Evolutionary conservation across 768 basidiomycete genomes (phyloP).

Genomic region (Tremella fuciformis): DNA sequence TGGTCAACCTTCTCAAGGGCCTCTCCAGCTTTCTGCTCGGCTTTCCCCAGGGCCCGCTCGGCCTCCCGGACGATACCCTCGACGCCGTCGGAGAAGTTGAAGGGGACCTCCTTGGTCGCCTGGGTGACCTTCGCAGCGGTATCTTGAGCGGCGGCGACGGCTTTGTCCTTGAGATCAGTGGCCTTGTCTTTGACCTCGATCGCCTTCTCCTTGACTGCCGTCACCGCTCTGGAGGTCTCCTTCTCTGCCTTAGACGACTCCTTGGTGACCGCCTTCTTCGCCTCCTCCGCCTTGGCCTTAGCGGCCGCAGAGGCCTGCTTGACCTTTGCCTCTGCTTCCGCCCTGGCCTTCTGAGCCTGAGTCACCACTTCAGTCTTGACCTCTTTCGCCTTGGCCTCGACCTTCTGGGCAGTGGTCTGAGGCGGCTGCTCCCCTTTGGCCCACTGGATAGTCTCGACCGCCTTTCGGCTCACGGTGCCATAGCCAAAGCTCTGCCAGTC

Average conservation of each 20-base stretch:
- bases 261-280: conserved; percentile 17
- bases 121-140: conserved; percentile 55
- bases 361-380: conserved; percentile 16
- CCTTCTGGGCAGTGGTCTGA: conserved; percentile 2
- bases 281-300: conserved; percentile 18
- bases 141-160: conserved; percentile 37
- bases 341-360: conserved; percentile 17
- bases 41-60: conserved; percentile 62
- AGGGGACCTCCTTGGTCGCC: conserved; percentile 27
- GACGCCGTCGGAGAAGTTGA: conserved; percentile 61
- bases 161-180: conserved; percentile 16
- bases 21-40: conserved; percentile 40
- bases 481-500: conserved; percentile 75
- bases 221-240: conserved; percentile 20
- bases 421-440: conserved; percentile 15
- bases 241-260: conserved; percentile 16
- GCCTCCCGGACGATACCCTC: conserved; percentile 68
- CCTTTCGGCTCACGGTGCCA: conserved; percentile 47
- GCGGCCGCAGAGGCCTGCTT: conserved; percentile 17
- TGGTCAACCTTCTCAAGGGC: conserved; percentile 23
- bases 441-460: conserved; percentile 20
- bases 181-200: conserved; percentile 54
- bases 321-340: conserved; percentile 16
- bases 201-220: conserved; percentile 39
- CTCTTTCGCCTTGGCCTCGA: conserved; percentile 12